Base-by-base conservation (phyloP, 164 flowering plant species). In the Taxillus chinensis region DNA sequence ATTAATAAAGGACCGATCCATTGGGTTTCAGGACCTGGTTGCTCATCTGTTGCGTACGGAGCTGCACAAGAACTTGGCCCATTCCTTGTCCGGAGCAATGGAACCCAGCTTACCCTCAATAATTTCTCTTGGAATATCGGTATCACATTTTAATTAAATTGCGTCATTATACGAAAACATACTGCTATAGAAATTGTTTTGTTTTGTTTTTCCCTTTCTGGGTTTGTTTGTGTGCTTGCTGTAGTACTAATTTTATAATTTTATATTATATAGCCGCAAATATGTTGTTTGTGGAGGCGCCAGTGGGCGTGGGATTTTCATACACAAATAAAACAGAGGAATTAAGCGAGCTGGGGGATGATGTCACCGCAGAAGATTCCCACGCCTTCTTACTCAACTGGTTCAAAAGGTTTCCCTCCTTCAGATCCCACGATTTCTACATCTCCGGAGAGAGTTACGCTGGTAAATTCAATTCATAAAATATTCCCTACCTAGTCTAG, bases 401-500 rank as follows among this genome's bases (percentile, higher is more conserved):
- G 88, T 83, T 83, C 64, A 65, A 72, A 56, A 76, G 74, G 64
- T 83, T 81, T 57, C 85, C 85, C 12, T 17, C 15, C 13, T 80
- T 73, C 74, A 79, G 74, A 64, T 75, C 79, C 67, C 71, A 77
- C 56, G 80, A 78, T 1, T 81, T 83, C 59, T 83, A 78, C 62
- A 69, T 83, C 10, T 70, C 86, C 8, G 88, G 88, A 64, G 89
- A 82, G 69, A 84, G 89, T 74, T 82, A 82, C 63, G 89, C 89
- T 16, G 88, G 88, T 76, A 69, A 1, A 9, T 11, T 27, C 2
- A 27, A 0, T 27, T 27, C 27, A 27, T 27, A n/a, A n/a, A n/a
- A n/a, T n/a, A n/a, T 50, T 37, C 39, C 27, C 58, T 43, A 17
- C 42, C 17, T n/a, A n/a, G n/a, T 17, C 43, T 5, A 39, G 14